Conservation (phyloP, 2,329 filamentous ascomycete species). For the Neofusicoccum cordaticola region DNA sequence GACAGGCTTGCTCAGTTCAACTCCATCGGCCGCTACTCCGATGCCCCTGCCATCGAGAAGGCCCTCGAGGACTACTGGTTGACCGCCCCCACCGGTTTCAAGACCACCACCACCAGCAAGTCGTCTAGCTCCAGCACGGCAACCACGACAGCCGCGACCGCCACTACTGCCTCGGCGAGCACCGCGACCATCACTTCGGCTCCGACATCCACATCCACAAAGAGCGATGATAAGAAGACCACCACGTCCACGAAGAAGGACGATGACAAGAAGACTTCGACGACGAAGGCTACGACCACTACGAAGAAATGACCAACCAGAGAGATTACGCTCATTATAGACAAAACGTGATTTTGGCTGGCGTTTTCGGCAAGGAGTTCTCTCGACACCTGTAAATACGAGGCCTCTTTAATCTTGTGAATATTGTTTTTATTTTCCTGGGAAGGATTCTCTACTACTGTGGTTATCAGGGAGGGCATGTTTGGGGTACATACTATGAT, state of each 20-base stretch:
- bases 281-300: neutral
- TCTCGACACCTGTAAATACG: neutral
- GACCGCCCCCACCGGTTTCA: neutral
- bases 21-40: slow-evolving; percentile 30
- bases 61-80: slow-evolving; percentile 29
- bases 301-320: neutral
- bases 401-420: neutral
- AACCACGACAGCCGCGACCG: no score
- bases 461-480: neutral
- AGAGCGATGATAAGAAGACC: neutral
- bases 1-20: slow-evolving; percentile 32
- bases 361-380: neutral
- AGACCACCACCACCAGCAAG: neutral
- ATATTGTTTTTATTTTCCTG: neutral
- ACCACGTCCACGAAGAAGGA: no score
- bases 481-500: neutral
- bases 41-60: slow-evolving; percentile 24
- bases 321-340: neutral
- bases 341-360: neutral
- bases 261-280: neutral
- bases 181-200: neutral
- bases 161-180: no score
- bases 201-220: neutral
- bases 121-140: no score
- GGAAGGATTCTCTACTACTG: neutral